phyloP scores from a whole-genome alignment of 2,329 filamentous ascomycete species.

The Whalleya microplaca region DNA sequence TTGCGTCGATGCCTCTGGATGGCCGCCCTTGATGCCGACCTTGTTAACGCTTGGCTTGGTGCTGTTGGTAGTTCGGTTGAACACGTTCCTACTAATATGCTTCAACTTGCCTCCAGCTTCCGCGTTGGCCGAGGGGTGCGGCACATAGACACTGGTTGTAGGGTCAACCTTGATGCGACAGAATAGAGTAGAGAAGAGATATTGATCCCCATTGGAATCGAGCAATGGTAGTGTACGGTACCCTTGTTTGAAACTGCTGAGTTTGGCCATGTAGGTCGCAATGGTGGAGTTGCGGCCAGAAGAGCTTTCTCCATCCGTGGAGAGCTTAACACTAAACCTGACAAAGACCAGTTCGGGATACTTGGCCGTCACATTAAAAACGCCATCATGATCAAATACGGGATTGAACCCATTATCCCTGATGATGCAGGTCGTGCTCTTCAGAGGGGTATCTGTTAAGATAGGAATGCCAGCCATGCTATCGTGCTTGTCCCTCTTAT shows the following conservation, averaged over 20 bases:
- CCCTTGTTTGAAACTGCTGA: slow-evolving; percentile 85
- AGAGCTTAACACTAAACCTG: slow-evolving; percentile 89
- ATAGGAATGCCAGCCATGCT: slow-evolving; percentile 60
- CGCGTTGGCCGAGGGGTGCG: slow-evolving; percentile 45
- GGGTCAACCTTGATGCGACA: slow-evolving; percentile 77
- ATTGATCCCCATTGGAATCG: slow-evolving; percentile 87
- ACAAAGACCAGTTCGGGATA: slow-evolving; percentile 93
- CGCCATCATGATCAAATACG: slow-evolving; percentile 78
- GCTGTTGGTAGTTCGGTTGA: slow-evolving; percentile 57
- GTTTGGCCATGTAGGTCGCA: slow-evolving; percentile 90
- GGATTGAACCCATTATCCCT: slow-evolving; percentile 94
- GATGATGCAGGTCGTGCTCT: slow-evolving; percentile 78
- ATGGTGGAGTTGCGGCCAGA: slow-evolving; percentile 68
- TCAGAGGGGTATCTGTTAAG: slow-evolving; percentile 64
- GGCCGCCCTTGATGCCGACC: slow-evolving; percentile 47
- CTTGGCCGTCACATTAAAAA: slow-evolving; percentile 86
- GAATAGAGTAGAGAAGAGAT: slow-evolving; percentile 92
- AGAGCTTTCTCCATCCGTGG: slow-evolving; percentile 72
- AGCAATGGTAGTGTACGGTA: slow-evolving; percentile 91
- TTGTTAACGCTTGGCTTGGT: slow-evolving; percentile 56
- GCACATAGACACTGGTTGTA: slow-evolving; percentile 60
- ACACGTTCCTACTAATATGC: slow-evolving; percentile 60
- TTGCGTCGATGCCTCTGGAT: slow-evolving; percentile 31
- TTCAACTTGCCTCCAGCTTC: slow-evolving; percentile 59
- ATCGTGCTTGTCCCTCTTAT: slow-evolving; percentile 86